Evolutionary conservation across 768 basidiomycete genomes (phyloP).

Genomic region (Boletus insuetus): DNA sequence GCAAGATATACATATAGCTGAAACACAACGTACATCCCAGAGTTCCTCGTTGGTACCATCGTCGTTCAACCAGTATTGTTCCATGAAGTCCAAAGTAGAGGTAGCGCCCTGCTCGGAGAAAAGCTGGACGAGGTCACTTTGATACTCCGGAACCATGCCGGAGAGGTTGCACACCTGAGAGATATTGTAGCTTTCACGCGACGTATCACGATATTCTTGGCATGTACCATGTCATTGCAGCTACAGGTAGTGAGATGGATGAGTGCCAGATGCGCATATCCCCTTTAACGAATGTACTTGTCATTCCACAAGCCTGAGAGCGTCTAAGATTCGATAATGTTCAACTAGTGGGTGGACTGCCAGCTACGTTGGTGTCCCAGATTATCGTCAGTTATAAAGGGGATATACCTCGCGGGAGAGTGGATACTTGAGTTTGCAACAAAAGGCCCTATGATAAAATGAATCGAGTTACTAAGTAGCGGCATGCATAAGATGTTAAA

Average conservation of each 20-base stretch:
- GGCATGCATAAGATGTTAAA: neutral
- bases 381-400: neutral
- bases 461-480: neutral
- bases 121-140: conserved; percentile 39
- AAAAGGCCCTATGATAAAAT: conserved; percentile 48
- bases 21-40: conserved; percentile 54
- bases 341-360: conserved; percentile 63
- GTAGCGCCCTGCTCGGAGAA: conserved; percentile 55
- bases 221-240: conserved; percentile 54
- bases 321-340: conserved; percentile 1
- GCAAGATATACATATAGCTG: neutral
- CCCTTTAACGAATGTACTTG: conserved; percentile 36
- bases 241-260: conserved; percentile 30
- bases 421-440: conserved; percentile 50
- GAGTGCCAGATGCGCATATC: neutral
- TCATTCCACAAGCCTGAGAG: conserved; percentile 64
- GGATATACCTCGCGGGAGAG: neutral
- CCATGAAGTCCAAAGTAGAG: conserved; percentile 60
- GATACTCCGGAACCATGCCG: neutral
- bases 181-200: conserved; percentile 44
- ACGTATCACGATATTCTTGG: conserved; percentile 36
- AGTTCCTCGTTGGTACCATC: conserved; percentile 58
- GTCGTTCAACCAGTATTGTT: conserved; percentile 59
- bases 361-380: conserved; percentile 66
- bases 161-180: conserved; percentile 29